Conservation (phyloP, 148 eudicot genomes). For the Mesembryanthemum crystallinum region DNA sequence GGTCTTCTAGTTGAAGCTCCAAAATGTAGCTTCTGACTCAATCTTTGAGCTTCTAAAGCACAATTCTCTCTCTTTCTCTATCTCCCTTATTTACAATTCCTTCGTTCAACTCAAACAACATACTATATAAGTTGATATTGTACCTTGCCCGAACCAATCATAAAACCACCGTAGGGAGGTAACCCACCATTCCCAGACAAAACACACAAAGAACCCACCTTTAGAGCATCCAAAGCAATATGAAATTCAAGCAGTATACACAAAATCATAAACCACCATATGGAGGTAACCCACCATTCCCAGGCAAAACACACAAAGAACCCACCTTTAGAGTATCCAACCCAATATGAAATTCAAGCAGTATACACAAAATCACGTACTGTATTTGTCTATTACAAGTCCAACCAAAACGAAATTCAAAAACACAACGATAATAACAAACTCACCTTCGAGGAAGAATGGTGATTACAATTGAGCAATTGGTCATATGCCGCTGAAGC, state of each 20-base stretch:
- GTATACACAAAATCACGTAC: not conserved
- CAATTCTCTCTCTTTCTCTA: not conserved
- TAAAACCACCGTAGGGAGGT: not conserved
- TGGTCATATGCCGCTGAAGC: conserved; percentile 16
- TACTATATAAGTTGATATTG: not conserved
- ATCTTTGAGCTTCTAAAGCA: not conserved
- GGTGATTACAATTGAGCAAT: conserved; percentile 16
- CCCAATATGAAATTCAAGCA: not conserved
- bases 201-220: not conserved
- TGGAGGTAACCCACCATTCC: not conserved
- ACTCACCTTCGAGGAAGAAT: not conserved
- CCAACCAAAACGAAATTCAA: not conserved
- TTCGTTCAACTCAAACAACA: not conserved
- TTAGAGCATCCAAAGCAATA: not conserved
- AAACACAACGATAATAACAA: not conserved
- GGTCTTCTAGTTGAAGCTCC: no score
- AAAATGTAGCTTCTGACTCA: not conserved
- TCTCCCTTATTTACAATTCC: not conserved
- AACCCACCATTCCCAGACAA: not conserved
- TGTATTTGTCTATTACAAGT: not conserved
- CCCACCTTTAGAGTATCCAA: not conserved
- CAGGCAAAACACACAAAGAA: not conserved
- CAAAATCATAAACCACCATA: not conserved
- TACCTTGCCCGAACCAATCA: not conserved
- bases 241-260: not conserved